A percentile compares a stretch with the other conserved stretches of the same genome.
Conservation (phyloP, 2,329 filamentous ascomycete species). For the Cercospora brassicicola region DNA sequence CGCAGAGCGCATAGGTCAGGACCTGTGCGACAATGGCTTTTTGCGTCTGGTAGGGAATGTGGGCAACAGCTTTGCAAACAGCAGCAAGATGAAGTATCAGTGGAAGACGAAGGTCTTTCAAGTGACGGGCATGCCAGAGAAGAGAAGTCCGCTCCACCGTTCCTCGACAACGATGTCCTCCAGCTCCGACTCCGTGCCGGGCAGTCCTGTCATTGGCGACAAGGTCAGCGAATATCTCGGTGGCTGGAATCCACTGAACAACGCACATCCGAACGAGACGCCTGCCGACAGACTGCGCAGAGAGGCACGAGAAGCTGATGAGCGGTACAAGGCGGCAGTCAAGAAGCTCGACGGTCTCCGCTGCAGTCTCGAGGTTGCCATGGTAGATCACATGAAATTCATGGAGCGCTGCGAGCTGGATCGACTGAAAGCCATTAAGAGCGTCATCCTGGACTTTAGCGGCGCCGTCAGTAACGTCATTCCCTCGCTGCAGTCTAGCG, state of each 20-base stretch:
- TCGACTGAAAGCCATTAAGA: conserved; percentile 95
- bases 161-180: conserved; percentile 69
- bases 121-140: conserved; percentile 81
- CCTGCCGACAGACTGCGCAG: conserved; percentile 80
- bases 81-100: conserved; percentile 95
- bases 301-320: conserved; percentile 86
- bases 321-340: conserved; percentile 86
- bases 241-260: conserved; percentile 91
- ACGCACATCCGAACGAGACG: conserved; percentile 88
- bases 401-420: conserved; percentile 97
- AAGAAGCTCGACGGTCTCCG: conserved; percentile 84
- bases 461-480: conserved; percentile 98
- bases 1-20: conserved; percentile 91
- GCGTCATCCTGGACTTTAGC: conserved; percentile 94
- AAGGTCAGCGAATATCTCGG: conserved; percentile 74
- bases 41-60: conserved; percentile 90
- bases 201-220: conserved; percentile 80
- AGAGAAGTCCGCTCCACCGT: conserved; percentile 68
- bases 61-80: conserved; percentile 93
- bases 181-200: conserved; percentile 42
- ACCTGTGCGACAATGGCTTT: conserved; percentile 82
- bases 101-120: conserved; percentile 94
- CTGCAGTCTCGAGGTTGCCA: conserved; percentile 93
- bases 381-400: conserved; percentile 88
- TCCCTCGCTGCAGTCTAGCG: conserved; percentile 88